A percentile compares a stretch with the other conserved stretches of the same genome.
phyloP scores from a whole-genome alignment of 163 green algal genomes.

The Chlorella variabilis region DNA sequence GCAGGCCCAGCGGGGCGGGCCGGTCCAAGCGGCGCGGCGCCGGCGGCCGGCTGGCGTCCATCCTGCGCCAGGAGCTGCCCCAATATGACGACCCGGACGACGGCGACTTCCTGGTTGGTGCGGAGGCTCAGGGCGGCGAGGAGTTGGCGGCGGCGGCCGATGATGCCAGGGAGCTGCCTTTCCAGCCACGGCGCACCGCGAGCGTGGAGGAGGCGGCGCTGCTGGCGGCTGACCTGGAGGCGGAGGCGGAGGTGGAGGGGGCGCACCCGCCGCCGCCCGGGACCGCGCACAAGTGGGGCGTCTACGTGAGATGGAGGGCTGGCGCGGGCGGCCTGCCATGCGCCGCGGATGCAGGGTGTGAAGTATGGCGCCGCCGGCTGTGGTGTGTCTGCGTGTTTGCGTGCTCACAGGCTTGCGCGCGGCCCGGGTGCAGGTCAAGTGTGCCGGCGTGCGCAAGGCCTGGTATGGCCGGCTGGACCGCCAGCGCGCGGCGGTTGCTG shows the following conservation, averaged over 20 bases:
- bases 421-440: conserved; percentile 1
- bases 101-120: not conserved
- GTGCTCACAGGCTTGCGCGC: no score
- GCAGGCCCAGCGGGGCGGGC: conserved; percentile 23
- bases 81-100: conserved; percentile 4
- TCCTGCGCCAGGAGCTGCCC: conserved; percentile 23
- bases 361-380: no score
- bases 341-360: no score
- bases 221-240: not conserved
- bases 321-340: no score
- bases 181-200: not conserved
- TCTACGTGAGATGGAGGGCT: conserved; percentile 28
- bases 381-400: no score
- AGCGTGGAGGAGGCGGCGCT: not conserved
- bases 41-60: conserved; percentile 23
- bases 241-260: not conserved
- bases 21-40: conserved; percentile 9
- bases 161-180: not conserved
- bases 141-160: no score
- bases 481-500: not conserved
- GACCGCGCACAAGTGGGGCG: conserved; percentile 13
- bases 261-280: not conserved
- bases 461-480: conserved; percentile 9
- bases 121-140: no score
- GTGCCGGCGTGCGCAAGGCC: not conserved